Evolutionary conservation across 805 yeast genomes (phyloP).

Genomic region (Ogataea paraovalis): DNA sequence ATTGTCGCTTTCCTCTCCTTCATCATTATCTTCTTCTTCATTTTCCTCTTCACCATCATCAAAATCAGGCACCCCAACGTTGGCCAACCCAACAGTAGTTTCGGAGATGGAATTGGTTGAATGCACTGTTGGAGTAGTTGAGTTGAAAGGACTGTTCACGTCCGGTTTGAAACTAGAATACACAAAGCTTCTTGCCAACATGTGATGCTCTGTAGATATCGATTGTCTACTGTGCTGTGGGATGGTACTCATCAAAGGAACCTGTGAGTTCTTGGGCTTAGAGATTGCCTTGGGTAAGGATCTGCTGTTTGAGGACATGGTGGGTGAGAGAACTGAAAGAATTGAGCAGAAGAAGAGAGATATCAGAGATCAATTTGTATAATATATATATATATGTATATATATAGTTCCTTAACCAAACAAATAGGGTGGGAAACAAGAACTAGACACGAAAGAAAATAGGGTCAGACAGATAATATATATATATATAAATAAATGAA

Average conservation of each 20-base stretch:
- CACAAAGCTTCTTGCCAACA: conserved; percentile 38
- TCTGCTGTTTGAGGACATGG: conserved; percentile 14
- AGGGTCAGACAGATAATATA: too few species aligned
- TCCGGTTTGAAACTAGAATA: conserved; percentile 32
- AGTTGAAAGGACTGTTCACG: conserved; percentile 9
- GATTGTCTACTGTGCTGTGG: conserved; percentile 16
- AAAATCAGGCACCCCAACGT: conserved; percentile 46
- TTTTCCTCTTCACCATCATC: conserved; percentile 16
- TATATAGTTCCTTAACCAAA: too few species aligned
- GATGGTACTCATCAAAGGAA: conserved; percentile 2
- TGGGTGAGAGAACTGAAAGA: background rate
- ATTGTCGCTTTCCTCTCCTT: background rate
- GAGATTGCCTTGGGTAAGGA: conserved; percentile 20
- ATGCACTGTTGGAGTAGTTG: conserved; percentile 41
- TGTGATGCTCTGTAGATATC: conserved; percentile 27
- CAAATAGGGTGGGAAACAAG: too few species aligned
- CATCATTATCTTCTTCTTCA: conserved; percentile 1
- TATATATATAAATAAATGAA: too few species aligned
- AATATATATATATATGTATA: too few species aligned
- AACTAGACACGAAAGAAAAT: too few species aligned
- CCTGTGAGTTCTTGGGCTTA: conserved; percentile 8
- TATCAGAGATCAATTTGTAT: too few species aligned
- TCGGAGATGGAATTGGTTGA: conserved; percentile 50
- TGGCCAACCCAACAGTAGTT: conserved; percentile 53
- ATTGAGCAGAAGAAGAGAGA: background rate